These are phyloP conservation scores for Colletotrichum tropicale DNA, from an alignment of 2,329 filamentous ascomycete genomes.

Conservation along the genomic window DNA sequence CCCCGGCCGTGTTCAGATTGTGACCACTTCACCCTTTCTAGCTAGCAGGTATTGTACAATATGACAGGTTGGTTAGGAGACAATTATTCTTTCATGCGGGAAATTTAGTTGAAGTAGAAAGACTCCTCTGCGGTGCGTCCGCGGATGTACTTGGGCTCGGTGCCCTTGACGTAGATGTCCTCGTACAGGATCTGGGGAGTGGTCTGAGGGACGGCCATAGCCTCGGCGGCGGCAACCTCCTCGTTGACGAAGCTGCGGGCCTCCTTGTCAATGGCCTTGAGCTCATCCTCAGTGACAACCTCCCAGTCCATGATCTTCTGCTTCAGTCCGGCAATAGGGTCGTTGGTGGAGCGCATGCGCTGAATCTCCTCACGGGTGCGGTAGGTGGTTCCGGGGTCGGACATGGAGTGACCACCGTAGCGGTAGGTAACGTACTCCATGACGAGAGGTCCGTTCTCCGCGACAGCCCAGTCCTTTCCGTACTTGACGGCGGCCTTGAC, in stretches of 20 bases:
- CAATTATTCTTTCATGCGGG: slow-evolving; percentile 15
- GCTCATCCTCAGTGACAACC: slow-evolving; percentile 89
- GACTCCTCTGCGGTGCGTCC: slow-evolving; percentile 92
- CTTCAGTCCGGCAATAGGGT: slow-evolving; percentile 97
- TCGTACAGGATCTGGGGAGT: slow-evolving; percentile 87
- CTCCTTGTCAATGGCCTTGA: slow-evolving; percentile 96
- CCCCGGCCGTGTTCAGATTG: slow-evolving; percentile 19
- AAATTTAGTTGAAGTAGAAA: slow-evolving; percentile 76
- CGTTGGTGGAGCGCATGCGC: slow-evolving; percentile 98
- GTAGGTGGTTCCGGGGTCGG: slow-evolving; percentile 98
- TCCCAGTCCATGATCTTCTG: slow-evolving; percentile 97
- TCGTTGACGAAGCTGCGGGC: slow-evolving; percentile 84
- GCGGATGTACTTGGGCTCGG: slow-evolving; percentile 86
- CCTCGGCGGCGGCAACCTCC: slow-evolving; percentile 90
- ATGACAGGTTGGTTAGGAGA: slow-evolving; percentile 19
- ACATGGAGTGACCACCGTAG: slow-evolving; percentile 99
- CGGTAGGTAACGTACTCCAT: slow-evolving; percentile 99
- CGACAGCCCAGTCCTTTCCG: slow-evolving; percentile 84
- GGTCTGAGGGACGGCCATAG: slow-evolving; percentile 80
- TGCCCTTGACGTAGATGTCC: slow-evolving; percentile 92
- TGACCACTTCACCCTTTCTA: slow-evolving; percentile 21
- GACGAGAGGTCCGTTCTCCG: slow-evolving; percentile 90
- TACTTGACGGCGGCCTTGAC: slow-evolving; percentile 96
- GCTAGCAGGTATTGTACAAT: slow-evolving; percentile 25
- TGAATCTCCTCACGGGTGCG: slow-evolving; percentile 99